Conservation (phyloP, 2,329 filamentous ascomycete species). For the Microdochium bolleyi region DNA sequence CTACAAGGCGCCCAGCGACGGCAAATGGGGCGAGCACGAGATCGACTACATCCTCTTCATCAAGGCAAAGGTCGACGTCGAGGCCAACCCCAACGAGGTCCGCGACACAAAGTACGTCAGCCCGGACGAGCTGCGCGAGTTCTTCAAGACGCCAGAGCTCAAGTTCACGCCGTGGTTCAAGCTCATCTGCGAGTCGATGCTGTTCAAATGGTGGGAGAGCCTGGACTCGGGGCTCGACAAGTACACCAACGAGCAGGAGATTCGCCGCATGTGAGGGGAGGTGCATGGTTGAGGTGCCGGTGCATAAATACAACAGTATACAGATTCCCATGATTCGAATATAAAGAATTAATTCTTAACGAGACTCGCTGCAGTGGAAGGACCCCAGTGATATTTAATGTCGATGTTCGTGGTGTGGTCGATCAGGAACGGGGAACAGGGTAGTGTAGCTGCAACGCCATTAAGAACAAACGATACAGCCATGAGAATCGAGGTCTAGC, state of each 20-base stretch:
- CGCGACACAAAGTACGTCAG: constrained; percentile 78
- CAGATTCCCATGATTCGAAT: too few relatives aligned
- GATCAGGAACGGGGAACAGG: too few relatives aligned
- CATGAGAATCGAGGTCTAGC: too few relatives aligned
- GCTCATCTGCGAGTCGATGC: constrained; percentile 94
- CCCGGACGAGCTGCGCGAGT: constrained; percentile 70
- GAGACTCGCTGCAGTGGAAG: too few relatives aligned
- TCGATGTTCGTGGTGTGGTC: too few relatives aligned
- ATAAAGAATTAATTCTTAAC: not conserved
- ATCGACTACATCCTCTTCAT: constrained; percentile 99
- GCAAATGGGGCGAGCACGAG: constrained; percentile 98
- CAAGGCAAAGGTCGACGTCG: constrained; percentile 80
- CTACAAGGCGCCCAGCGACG: constrained; percentile 94
- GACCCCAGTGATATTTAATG: too few relatives aligned
- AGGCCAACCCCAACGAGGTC: constrained; percentile 82
- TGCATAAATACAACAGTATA: too few relatives aligned
- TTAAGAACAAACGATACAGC: too few relatives aligned
- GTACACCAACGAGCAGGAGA: constrained; percentile 78
- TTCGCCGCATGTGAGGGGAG: constrained; percentile 64
- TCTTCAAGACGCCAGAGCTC: constrained; percentile 73
- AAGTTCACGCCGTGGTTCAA: constrained; percentile 99
- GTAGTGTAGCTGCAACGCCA: too few relatives aligned
- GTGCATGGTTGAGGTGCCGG: not conserved
- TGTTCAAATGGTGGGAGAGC: constrained; percentile 95
- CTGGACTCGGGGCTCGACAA: constrained; percentile 74